phyloP scores from a whole-genome alignment of 176 grass and related monocot species.

The Dactylis glomerata region DNA sequence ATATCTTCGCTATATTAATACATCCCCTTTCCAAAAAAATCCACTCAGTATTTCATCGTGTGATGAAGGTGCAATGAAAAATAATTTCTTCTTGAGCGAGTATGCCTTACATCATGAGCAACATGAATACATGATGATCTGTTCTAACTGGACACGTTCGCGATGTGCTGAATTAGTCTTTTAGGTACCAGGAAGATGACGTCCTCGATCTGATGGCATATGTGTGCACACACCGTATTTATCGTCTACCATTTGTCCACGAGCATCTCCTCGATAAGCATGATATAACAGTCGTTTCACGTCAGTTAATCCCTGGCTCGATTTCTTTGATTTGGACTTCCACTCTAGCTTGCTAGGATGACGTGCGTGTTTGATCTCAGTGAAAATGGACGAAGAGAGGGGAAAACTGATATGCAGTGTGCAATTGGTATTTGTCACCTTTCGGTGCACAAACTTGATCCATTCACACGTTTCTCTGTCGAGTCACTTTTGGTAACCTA shows the following conservation, averaged over 20 bases:
- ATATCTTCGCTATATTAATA: too few relatives aligned
- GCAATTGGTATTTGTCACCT: constrained; percentile 33
- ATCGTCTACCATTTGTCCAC: constrained; percentile 25
- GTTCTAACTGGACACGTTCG: background rate
- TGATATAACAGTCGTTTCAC: background rate
- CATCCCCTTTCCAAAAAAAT: too few relatives aligned
- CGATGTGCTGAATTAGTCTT: background rate
- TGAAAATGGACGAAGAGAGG: background rate
- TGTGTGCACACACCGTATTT: constrained; percentile 28
- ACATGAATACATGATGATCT: background rate
- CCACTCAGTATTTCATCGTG: background rate
- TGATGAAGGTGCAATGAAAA: background rate
- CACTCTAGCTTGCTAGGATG: background rate
- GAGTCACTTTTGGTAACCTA: constrained; percentile 39
- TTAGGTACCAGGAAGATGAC: background rate
- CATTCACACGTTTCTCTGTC: constrained; percentile 45
- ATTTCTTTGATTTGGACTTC: constrained; percentile 24
- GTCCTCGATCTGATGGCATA: constrained; percentile 8
- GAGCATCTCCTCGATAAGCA: constrained; percentile 1
- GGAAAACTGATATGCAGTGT: background rate
- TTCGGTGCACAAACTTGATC: constrained; percentile 42
- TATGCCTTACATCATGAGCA: background rate
- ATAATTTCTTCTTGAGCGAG: background rate
- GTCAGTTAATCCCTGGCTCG: background rate
- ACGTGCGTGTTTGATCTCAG: constrained; percentile 7